Evolutionary conservation across 2,329 filamentous ascomycete species (phyloP), one percentile per base, ranked within the genome.

Genomic region (Cercospora sp.): DNA sequence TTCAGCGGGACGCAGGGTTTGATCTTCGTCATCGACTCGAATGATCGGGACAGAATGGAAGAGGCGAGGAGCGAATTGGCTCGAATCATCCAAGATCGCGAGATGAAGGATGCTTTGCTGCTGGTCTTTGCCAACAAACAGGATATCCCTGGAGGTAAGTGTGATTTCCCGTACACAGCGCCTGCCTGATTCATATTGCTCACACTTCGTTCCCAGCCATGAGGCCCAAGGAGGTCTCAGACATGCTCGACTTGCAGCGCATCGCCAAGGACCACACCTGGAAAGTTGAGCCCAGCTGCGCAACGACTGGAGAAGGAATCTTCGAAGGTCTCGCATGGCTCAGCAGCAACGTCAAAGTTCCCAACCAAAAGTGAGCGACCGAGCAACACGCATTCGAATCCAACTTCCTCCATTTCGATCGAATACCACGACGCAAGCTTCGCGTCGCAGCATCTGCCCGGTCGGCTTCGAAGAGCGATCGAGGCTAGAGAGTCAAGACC

Each of bases 91-190:
- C 97, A 98, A 85, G 95, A 99, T 84, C 92, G 97, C 75, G 95
- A 99, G 87, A 93, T 99, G 83, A 92, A 94, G 82, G 95, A 99
- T 81, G 95, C 95, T 75, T 90, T 97, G 77, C 89, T 99, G 77
- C 86, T 99, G 78, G 94, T 99, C 79, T 99, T 99, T 80, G 95
- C 95, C 84, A 99, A 99, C 90, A 99, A 99, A 88, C 95, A 99
- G 88, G 95, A 99, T 94, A 86, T 98, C 83, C 91, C 91, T 60
- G 82, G 82, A 73, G 77, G 95, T 97, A 87, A 82, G 93, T 87
- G 28, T 13, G 1, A 18, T 13, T 23, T n/a, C 45, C 33, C 33
- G 5, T 5, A 18, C 5, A 51, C 20, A 51, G 45, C 12, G 45
- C 18, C 45, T 51, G 20, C 20, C 18, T 13, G 10, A 5, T 13